Conservation (phyloP, 805 yeast species). For the Yamadazyma kitorensis region DNA sequence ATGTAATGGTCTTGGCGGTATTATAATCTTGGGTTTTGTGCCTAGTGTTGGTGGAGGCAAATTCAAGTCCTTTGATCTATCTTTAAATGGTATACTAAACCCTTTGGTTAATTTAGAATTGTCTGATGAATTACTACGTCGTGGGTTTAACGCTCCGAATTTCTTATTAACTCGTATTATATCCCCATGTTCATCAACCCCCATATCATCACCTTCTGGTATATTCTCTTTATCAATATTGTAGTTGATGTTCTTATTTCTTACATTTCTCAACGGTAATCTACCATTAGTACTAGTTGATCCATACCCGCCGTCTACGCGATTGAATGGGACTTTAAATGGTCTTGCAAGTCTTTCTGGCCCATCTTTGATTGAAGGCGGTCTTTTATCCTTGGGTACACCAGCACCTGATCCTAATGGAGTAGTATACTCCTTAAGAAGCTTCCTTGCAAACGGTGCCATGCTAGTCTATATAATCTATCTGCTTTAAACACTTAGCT, state of each 20-base stretch:
- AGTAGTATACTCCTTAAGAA: conserved; percentile 39
- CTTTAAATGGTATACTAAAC: conserved; percentile 61
- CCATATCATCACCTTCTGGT: conserved; percentile 18
- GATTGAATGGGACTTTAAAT: conserved; percentile 62
- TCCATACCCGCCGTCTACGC: conserved; percentile 9
- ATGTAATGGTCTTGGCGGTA: conserved; percentile 90
- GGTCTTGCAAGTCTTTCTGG: conserved; percentile 57
- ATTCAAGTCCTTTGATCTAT: conserved; percentile 27
- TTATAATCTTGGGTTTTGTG: conserved; percentile 60
- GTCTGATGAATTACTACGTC: conserved; percentile 39
- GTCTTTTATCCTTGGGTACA: conserved; percentile 52
- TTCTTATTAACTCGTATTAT: conserved; percentile 26
- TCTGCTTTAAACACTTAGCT: too few relatives aligned
- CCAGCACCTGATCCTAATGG: conserved; percentile 71
- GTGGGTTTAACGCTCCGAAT: conserved; percentile 59
- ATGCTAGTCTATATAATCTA: too few relatives aligned
- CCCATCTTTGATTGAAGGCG: conserved; percentile 53
- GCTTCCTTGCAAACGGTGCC: conserved; percentile 22
- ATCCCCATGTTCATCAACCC: conserved; percentile 32
- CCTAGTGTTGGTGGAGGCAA: conserved; percentile 82
- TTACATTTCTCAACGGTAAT: conserved; percentile 22
- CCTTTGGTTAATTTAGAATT: conserved; percentile 39
- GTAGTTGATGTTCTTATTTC: conserved; percentile 31
- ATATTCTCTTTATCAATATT: neutral
- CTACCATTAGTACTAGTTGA: conserved; percentile 10